phyloP scores from a whole-genome alignment of 176 grass and related monocot species.

The Puccinellia tenuiflora region DNA sequence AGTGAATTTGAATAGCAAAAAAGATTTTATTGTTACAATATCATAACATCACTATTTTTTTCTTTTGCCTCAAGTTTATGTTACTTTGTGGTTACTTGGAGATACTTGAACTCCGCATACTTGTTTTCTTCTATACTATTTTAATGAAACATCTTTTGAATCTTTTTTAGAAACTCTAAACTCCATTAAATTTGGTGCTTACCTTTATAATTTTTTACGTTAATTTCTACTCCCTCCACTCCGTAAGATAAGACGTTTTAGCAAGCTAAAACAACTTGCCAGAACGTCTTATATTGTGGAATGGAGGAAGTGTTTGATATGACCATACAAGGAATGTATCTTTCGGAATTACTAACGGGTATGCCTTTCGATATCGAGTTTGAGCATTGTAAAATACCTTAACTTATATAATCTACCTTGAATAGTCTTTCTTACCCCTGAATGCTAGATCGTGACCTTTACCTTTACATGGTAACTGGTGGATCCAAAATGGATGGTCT shows the following conservation, averaged over 20 bases:
- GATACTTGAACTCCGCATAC: background rate
- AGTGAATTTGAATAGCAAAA: background rate
- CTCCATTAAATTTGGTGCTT: background rate
- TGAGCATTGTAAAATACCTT: background rate
- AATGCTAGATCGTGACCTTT: background rate
- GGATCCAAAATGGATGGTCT: background rate
- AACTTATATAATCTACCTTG: background rate
- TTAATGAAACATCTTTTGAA: background rate
- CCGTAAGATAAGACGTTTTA: too few relatives aligned
- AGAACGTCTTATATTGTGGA: too few relatives aligned
- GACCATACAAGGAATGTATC: background rate
- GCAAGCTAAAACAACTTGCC: too few relatives aligned
- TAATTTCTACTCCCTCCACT: too few relatives aligned
- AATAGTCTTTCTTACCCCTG: background rate
- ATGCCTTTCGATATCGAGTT: background rate
- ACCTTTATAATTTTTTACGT: background rate
- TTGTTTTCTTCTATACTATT: background rate
- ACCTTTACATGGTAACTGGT: background rate
- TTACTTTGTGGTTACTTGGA: background rate
- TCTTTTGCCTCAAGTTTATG: background rate
- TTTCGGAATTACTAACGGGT: background rate
- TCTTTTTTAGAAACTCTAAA: background rate
- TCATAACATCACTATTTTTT: background rate
- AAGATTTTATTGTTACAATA: background rate
- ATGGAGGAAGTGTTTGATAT: too few relatives aligned